These are phyloP conservation scores for Xylaria sp. DNA, from an alignment of 2,329 filamentous ascomycete genomes.

Conservation along the genomic window DNA sequence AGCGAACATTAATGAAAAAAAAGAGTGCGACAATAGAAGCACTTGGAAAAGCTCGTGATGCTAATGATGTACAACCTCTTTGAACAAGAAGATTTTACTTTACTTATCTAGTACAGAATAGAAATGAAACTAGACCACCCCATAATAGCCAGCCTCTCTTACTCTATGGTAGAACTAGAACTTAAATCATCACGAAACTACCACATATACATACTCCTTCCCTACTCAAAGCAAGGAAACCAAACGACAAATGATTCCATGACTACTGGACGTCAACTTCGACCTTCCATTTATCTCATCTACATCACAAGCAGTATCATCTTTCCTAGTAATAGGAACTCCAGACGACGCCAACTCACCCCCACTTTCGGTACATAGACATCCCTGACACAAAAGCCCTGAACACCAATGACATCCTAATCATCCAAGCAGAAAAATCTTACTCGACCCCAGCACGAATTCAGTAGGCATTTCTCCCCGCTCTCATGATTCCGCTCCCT, in stretches of 20 bases:
- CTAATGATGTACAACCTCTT: too few relatives aligned
- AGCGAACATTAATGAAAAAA: too few relatives aligned
- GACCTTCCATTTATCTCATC: neutral
- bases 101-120: too few relatives aligned
- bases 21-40: too few relatives aligned
- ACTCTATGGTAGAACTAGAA: too few relatives aligned
- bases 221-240: neutral
- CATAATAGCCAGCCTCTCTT: too few relatives aligned
- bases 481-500: neutral
- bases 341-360: neutral
- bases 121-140: too few relatives aligned
- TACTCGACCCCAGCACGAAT: neutral
- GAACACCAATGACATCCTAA: too few relatives aligned
- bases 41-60: too few relatives aligned
- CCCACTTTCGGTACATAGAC: neutral
- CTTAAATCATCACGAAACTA: neutral
- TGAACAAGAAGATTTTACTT: too few relatives aligned
- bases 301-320: neutral
- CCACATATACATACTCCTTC: neutral
- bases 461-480: constrained; percentile 16
- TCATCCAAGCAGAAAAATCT: neutral
- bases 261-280: neutral
- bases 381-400: too few relatives aligned
- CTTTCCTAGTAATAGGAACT: neutral
- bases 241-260: neutral